phyloP scores from a whole-genome alignment of 257 asterid genomes.

The Hygrophila difformis region DNA sequence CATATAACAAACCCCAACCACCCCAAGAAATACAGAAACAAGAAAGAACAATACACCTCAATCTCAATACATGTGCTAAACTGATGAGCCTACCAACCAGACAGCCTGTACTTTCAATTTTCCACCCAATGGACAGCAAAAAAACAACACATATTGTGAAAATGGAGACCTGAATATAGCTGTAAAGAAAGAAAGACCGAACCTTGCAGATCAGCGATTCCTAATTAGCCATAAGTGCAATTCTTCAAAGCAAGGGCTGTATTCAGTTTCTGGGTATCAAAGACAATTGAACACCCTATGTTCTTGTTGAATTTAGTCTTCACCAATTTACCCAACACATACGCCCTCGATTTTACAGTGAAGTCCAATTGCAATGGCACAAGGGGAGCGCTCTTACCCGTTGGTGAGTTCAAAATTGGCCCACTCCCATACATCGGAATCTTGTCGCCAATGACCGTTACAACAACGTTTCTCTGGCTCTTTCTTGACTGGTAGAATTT shows the following conservation, averaged over 20 bases:
- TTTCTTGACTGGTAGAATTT: constrained; percentile 71
- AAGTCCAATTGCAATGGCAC: constrained; percentile 51
- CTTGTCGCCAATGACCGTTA: constrained; percentile 33
- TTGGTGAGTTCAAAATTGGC: constrained; percentile 38
- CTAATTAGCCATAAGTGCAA: constrained; percentile 28
- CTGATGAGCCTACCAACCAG: no score
- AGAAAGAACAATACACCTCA: no score
- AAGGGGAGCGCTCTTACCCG: constrained; percentile 45
- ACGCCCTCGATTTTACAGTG: constrained; percentile 60
- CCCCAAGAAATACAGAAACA: no score
- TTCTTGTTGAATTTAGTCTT: constrained; percentile 59
- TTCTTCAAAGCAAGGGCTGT: constrained; percentile 38
- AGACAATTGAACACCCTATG: constrained; percentile 39
- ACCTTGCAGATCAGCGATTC: no score
- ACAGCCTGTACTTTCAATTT: no score
- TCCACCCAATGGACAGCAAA: no score
- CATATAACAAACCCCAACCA: no score
- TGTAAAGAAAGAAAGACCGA: no score
- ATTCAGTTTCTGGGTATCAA: constrained; percentile 71
- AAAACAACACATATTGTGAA: no score
- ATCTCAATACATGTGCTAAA: no score
- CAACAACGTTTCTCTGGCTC: constrained; percentile 45
- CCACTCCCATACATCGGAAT: constrained; percentile 89
- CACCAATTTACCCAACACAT: constrained; percentile 71
- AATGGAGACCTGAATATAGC: no score